Evolutionary conservation across 2,329 filamentous ascomycete genomes (phyloP).

Genomic region (Fusarium nygamai): DNA sequence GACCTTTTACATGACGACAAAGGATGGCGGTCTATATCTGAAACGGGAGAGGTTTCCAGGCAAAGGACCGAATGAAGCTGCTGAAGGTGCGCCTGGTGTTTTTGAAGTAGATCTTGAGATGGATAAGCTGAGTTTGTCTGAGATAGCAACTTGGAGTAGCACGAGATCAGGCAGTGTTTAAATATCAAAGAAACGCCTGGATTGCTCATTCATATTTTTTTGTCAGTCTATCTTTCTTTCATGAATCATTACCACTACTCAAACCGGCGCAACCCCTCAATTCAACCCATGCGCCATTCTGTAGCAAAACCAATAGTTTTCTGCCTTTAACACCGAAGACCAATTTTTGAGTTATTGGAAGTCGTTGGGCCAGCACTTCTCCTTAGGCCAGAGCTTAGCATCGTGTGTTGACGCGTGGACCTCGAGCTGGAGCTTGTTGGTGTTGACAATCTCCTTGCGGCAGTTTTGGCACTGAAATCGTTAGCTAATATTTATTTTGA

Average conservation of each 20-base stretch:
- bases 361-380: slow-evolving; percentile 67
- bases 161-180: neutral
- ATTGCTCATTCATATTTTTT: neutral
- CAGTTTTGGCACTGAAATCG: slow-evolving; percentile 58
- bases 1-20: slow-evolving; percentile 1
- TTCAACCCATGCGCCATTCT: neutral
- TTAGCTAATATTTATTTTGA: neutral
- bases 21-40: neutral
- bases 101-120: slow-evolving; percentile 3
- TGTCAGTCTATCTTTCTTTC: slow-evolving; percentile 11
- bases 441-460: slow-evolving; percentile 61
- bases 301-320: too few relatives aligned
- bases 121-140: neutral
- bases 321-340: too few relatives aligned
- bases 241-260: slow-evolving; percentile 23
- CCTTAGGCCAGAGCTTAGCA: slow-evolving; percentile 61
- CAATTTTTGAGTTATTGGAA: slow-evolving; percentile 42
- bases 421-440: slow-evolving; percentile 61
- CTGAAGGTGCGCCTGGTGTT: neutral
- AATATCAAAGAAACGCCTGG: neutral
- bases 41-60: slow-evolving; percentile 4
- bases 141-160: neutral
- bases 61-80: neutral
- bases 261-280: neutral
- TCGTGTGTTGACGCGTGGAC: slow-evolving; percentile 63